These are phyloP conservation scores for Leccinellum luteum DNA, from an alignment of 768 basidiomycete genomes.

Conservation along the genomic window DNA sequence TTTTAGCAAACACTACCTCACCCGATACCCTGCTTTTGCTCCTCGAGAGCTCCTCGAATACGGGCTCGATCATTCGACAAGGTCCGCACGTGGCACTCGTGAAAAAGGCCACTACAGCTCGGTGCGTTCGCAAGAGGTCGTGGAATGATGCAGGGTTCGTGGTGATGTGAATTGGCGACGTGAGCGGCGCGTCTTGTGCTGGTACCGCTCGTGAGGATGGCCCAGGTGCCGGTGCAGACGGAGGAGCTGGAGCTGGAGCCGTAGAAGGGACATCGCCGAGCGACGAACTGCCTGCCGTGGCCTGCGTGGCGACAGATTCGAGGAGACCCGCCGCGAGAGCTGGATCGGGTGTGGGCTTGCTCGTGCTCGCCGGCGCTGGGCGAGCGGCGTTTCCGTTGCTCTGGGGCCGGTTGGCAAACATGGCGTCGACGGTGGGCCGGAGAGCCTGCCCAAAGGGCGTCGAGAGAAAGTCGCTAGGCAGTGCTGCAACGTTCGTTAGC, in stretches of 20 bases:
- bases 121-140: constrained; percentile 59
- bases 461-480: constrained; percentile 81
- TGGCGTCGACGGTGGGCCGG: constrained; percentile 86
- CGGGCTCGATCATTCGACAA: constrained; percentile 80
- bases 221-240: constrained; percentile 11
- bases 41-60: constrained; percentile 74
- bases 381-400: constrained; percentile 28
- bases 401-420: constrained; percentile 58
- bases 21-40: constrained; percentile 47
- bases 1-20: constrained; percentile 75
- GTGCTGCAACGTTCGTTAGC: constrained; percentile 41
- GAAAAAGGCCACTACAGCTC: constrained; percentile 79
- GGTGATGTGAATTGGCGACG: constrained; percentile 64
- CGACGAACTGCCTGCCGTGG: constrained; percentile 30
- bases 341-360: constrained; percentile 37
- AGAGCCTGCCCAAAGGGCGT: constrained; percentile 86
- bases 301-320: constrained; percentile 55
- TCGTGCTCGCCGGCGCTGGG: constrained; percentile 19
- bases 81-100: constrained; percentile 75
- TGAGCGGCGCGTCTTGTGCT: constrained; percentile 43
- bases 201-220: constrained; percentile 26
- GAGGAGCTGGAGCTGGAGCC: constrained; percentile 3
- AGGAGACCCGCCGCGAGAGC: constrained; percentile 53
- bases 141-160: constrained; percentile 76
- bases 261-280: neutral